phyloP scores from a whole-genome alignment of 2,329 filamentous ascomycete genomes.

The Amphichorda felina region DNA sequence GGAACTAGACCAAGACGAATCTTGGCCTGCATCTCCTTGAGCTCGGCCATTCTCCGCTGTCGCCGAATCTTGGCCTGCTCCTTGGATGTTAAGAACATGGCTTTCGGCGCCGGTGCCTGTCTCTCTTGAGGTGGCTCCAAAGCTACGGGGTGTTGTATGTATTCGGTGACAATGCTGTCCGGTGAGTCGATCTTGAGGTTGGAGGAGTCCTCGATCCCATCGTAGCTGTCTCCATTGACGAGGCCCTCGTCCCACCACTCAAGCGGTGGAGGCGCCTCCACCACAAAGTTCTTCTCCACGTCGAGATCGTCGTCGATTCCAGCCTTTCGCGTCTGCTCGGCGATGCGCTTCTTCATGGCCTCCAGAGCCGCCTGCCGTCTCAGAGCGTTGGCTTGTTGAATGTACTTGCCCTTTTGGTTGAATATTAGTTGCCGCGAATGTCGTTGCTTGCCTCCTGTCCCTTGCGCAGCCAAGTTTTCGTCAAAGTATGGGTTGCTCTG shows the following conservation, averaged over 20 bases:
- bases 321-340: slow-evolving; percentile 75
- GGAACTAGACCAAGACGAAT: slow-evolving; percentile 83
- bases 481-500: slow-evolving; percentile 71
- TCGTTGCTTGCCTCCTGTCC: slow-evolving; percentile 44
- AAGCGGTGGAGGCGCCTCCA: slow-evolving; percentile 73
- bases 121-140: slow-evolving; percentile 88
- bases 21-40: slow-evolving; percentile 95
- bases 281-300: slow-evolving; percentile 78
- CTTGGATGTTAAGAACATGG: slow-evolving; percentile 83
- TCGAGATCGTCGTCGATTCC: slow-evolving; percentile 87
- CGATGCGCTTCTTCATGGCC: slow-evolving; percentile 88
- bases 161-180: slow-evolving; percentile 83
- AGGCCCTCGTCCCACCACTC: slow-evolving; percentile 98
- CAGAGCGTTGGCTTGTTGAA: slow-evolving; percentile 82
- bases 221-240: slow-evolving; percentile 64
- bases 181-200: slow-evolving; percentile 62
- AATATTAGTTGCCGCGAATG: slow-evolving; percentile 72
- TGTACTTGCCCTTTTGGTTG: slow-evolving; percentile 95
- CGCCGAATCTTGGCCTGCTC: slow-evolving; percentile 87
- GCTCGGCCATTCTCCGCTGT: slow-evolving; percentile 79
- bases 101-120: slow-evolving; percentile 64
- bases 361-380: slow-evolving; percentile 81
- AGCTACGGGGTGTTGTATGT: slow-evolving; percentile 85
- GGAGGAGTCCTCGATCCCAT: slow-evolving; percentile 49
- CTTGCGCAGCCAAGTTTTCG: slow-evolving; percentile 50